Conservation (phyloP, 1,284 basidiomycete genomes). For the Uromyces viciae-fabae region DNA sequence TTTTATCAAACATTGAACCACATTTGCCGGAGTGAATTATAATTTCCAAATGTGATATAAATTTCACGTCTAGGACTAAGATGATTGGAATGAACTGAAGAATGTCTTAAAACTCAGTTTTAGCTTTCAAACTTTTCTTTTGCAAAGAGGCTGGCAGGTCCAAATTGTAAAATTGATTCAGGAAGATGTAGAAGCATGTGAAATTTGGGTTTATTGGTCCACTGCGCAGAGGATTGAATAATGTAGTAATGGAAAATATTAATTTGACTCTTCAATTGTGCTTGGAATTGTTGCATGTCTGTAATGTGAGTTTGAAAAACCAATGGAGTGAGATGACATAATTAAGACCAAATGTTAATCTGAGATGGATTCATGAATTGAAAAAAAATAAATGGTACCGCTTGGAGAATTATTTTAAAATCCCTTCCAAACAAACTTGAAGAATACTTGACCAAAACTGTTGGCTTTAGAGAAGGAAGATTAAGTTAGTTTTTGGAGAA, state of each 20-base stretch:
- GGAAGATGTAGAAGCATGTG: neutral
- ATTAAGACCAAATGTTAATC: constrained; percentile 53
- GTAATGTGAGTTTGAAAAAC: constrained; percentile 56
- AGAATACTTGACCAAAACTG: constrained; percentile 53
- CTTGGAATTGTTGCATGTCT: constrained; percentile 48
- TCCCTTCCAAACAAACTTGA: constrained; percentile 55
- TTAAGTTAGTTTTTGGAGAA: neutral
- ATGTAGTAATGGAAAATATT: constrained; percentile 53
- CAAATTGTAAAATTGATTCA: neutral
- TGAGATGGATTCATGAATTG: constrained; percentile 49
- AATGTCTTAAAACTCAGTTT: neutral
- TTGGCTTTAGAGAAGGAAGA: neutral
- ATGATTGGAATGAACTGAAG: neutral
- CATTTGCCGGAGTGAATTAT: no score
- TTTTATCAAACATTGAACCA: no score
- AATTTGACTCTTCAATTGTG: constrained; percentile 48
- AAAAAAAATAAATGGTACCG: constrained; percentile 56
- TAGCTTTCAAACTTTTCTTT: constrained; percentile 4
- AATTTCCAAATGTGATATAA: neutral
- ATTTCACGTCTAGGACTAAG: neutral
- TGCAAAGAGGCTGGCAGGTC: constrained; percentile 16
- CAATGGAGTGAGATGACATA: constrained; percentile 54
- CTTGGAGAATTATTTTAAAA: constrained; percentile 56
- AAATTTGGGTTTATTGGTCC: constrained; percentile 14
- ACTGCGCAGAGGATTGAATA: constrained; percentile 50